Conservation (phyloP, 768 basidiomycete genomes). For the Serendipita sp. region DNA sequence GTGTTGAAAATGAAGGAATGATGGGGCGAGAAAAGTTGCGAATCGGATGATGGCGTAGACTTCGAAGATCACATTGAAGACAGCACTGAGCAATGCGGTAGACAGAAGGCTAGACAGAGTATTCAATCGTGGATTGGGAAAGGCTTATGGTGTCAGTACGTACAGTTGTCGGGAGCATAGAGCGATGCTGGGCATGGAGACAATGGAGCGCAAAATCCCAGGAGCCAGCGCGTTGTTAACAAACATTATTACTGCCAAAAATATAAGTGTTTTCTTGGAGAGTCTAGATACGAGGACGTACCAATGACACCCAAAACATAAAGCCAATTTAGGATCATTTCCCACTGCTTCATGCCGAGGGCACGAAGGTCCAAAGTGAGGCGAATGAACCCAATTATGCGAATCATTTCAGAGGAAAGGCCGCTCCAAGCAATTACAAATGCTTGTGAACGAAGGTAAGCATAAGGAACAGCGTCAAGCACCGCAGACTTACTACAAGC, state of each 20-base stretch:
- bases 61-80: conserved; percentile 25
- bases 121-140: not conserved
- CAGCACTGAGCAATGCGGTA: conserved; percentile 23
- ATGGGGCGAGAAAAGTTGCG: conserved; percentile 18
- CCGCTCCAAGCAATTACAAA: conserved; percentile 33
- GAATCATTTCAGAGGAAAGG: conserved; percentile 25
- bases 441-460: conserved; percentile 17
- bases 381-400: conserved; percentile 26
- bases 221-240: conserved; percentile 26
- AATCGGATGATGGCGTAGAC: conserved; percentile 25
- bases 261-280: not conserved
- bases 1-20: conserved; percentile 14
- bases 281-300: conserved; percentile 15
- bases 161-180: conserved; percentile 14
- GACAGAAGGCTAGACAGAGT: conserved; percentile 24
- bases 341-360: conserved; percentile 19
- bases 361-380: conserved; percentile 23
- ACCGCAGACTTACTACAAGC: not conserved
- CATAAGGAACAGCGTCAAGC: not conserved
- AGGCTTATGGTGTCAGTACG: conserved; percentile 12
- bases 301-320: conserved; percentile 24
- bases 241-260: conserved; percentile 24
- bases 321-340: conserved; percentile 21
- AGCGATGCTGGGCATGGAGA: conserved; percentile 17
- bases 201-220: conserved; percentile 19